phyloP scores from a whole-genome alignment of 768 basidiomycete genomes.

The Kwoniella heveanensis region DNA sequence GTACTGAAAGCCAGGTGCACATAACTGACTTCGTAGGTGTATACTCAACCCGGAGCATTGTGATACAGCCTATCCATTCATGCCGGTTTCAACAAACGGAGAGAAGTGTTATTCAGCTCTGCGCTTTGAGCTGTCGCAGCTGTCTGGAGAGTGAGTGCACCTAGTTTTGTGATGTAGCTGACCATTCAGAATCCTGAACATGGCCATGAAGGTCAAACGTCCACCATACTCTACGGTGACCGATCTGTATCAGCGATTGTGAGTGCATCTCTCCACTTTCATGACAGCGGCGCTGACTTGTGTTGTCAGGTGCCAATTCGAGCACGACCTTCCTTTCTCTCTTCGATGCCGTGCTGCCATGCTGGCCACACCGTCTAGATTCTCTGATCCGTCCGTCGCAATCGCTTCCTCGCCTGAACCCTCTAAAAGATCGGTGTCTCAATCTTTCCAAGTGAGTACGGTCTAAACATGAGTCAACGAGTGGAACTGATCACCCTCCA shows the following conservation, averaged over 20 bases:
- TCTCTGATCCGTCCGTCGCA: neutral
- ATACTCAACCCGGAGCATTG: no score
- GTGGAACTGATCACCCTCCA: neutral
- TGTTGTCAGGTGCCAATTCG: no score
- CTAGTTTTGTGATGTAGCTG: neutral
- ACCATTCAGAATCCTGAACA: neutral
- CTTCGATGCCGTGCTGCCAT: constrained; percentile 4
- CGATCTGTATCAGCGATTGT: constrained; percentile 2
- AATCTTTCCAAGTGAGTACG: neutral
- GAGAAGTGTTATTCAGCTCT: no score
- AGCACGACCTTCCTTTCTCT: neutral
- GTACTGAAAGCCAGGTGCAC: no score
- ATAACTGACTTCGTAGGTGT: no score
- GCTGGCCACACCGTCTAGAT: constrained; percentile 2
- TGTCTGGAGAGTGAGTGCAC: neutral
- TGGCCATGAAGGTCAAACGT: constrained; percentile 1
- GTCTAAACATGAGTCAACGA: no score
- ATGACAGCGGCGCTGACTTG: no score
- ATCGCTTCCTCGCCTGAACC: constrained; percentile 3
- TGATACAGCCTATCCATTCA: no score
- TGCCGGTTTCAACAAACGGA: no score
- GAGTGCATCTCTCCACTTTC: neutral
- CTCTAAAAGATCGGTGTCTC: neutral
- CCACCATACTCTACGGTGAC: constrained; percentile 1
- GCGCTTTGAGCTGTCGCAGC: no score